Evolutionary conservation across 345 rosid species (phyloP).

Genomic region (Rhodomyrtus tomentosa): DNA sequence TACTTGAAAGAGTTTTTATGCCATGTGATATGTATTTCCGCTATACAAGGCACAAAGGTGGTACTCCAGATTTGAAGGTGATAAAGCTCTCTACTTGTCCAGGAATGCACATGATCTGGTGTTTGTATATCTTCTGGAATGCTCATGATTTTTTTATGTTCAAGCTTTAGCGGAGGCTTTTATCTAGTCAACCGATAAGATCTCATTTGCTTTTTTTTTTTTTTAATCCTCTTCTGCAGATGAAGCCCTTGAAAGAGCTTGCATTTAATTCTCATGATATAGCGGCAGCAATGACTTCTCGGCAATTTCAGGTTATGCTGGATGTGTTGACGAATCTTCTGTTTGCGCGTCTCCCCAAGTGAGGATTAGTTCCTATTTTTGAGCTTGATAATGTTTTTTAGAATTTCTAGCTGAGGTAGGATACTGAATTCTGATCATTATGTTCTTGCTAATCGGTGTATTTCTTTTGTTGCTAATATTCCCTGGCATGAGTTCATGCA

Average conservation of each 20-base stretch:
- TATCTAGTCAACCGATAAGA: background rate
- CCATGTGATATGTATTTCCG: conserved; percentile 97
- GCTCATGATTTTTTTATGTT: background rate
- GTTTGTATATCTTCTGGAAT: background rate
- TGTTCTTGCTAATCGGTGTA: background rate
- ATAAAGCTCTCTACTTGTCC: conserved; percentile 5
- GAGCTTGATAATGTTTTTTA: background rate
- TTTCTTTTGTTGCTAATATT: background rate
- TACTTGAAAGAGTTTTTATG: conserved; percentile 97
- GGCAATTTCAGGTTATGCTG: conserved; percentile 95
- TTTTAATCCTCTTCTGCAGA: conserved; percentile 31
- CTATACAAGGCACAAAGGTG: conserved; percentile 96
- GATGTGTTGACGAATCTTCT: conserved; percentile 96
- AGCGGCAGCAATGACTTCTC: conserved; percentile 94
- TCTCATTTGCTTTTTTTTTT: background rate
- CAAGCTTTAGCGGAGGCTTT: background rate
- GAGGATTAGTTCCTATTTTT: conserved; percentile 15
- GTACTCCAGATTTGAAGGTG: conserved; percentile 94
- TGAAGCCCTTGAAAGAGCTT: conserved; percentile 96
- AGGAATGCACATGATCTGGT: background rate
- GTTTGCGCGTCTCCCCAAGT: conserved; percentile 98
- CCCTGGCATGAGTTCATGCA: background rate
- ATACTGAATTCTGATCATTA: background rate
- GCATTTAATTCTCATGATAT: conserved; percentile 74
- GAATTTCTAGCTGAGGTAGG: background rate